Base-by-base conservation (phyloP, 495 filamentous ascomycete genomes). In the Viridothelium virens region DNA sequence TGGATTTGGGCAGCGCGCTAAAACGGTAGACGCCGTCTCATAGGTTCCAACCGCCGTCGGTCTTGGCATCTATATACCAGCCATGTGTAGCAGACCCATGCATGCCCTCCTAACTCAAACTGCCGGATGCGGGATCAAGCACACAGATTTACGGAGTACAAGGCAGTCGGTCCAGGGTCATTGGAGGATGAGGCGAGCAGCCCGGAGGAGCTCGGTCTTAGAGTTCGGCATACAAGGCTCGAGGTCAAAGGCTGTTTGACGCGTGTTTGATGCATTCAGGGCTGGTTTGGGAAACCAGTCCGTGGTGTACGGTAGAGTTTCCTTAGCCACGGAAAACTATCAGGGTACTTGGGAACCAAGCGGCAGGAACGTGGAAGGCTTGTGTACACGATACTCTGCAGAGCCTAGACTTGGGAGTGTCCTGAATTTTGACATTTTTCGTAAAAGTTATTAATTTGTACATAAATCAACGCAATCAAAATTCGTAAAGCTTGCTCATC, bases 361-460 rank as follows among this genome's bases (percentile, higher is more conserved):
- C 25, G 25, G 25, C 25, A 25, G 25, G 25, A 25, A 25, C 25
- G 25, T 25, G 25, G 25, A 25, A 25, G 25, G 25, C 25, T 25
- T 25, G 25, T 25, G 25, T 25, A 25, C 25, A 25, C 25, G 25
- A 25, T 25, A 25, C 25, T 25, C 25, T 25, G 25, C 25, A 25
- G 25, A 16, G 41, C 7, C 16, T 46, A 7, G 41, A 16, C 41
- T 16, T 46, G 9, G 41, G 41, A 46, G 41, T 0, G 7, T 46
- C 41, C 41, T 9, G 9, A 46, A 46, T 46, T 16, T 46, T 46
- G 41, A 16, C 48, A 18, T 53, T 5, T 18, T 18, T 53, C 48
- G 48, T 53, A 53, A 53, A 53, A 18, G 7, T 53, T n/a, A 59
- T 59, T 33, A 59, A 53, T 25, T 53, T 59, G n/a, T 59, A 59